A percentile compares a stretch with the other conserved stretches of the same genome.
phyloP scores from a whole-genome alignment of 805 yeast genomes.

The Candida maris region DNA sequence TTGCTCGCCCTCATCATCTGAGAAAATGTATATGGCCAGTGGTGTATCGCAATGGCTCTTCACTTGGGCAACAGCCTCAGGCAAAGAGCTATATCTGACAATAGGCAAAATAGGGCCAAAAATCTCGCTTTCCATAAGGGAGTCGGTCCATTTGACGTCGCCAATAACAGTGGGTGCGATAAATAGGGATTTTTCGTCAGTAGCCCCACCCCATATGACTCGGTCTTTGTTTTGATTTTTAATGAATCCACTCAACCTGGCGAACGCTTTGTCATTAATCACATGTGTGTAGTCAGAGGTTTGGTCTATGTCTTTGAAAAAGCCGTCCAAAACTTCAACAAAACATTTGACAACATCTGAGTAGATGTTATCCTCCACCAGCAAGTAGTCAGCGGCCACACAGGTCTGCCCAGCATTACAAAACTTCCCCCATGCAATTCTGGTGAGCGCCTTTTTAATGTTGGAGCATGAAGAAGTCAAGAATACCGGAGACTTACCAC shows the following conservation, averaged over 20 bases:
- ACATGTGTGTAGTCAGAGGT: conserved; percentile 55
- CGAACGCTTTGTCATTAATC: conserved; percentile 51
- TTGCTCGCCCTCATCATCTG: conserved; percentile 45
- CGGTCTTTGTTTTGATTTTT: conserved; percentile 49
- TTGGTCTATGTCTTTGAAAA: conserved; percentile 40
- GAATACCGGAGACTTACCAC: conserved; percentile 89
- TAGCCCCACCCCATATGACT: conserved; percentile 45
- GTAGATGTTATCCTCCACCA: conserved; percentile 60
- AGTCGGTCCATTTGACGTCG: conserved; percentile 61
- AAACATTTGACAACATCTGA: conserved; percentile 47
- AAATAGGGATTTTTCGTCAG: conserved; percentile 37
- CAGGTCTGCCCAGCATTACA: conserved; percentile 88
- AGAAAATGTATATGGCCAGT: conserved; percentile 71
- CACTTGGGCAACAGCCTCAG: conserved; percentile 44
- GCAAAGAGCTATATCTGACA: conserved; percentile 46
- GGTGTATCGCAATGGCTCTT: conserved; percentile 66
- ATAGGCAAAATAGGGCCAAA: conserved; percentile 88
- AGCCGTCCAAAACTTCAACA: conserved; percentile 37
- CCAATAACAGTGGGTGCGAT: conserved; percentile 73
- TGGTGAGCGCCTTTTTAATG: conserved; percentile 34
- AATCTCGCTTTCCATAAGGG: conserved; percentile 69
- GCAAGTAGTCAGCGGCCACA: conserved; percentile 79
- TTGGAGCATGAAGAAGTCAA: conserved; percentile 50
- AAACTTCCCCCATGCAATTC: conserved; percentile 77
- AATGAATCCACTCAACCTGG: conserved; percentile 43